phyloP scores from a whole-genome alignment of 2,329 filamentous ascomycete genomes.

The Sporothrix variecibatus region DNA sequence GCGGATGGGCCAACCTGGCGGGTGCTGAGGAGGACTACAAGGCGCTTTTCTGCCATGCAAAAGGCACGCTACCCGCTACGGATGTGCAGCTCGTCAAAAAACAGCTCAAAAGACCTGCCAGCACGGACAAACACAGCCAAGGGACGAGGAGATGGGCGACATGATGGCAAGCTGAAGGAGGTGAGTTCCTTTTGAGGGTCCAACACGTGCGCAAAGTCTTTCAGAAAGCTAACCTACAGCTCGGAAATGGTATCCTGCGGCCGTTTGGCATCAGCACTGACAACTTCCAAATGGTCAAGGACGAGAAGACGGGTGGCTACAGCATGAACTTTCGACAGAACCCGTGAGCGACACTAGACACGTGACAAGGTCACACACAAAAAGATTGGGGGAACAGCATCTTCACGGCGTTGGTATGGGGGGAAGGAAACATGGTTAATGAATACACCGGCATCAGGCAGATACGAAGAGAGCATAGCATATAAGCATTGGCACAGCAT shows the following conservation, averaged over 20 bases:
- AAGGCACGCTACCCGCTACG: constrained; percentile 57
- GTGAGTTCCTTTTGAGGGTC: neutral
- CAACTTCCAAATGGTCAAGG: constrained; percentile 92
- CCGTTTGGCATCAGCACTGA: constrained; percentile 93
- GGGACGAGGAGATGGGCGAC: constrained; percentile 82
- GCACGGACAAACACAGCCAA: constrained; percentile 72
- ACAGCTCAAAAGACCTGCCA: constrained; percentile 67
- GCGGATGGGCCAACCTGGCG: constrained; percentile 77
- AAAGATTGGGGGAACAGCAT: neutral
- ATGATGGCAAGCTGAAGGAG: constrained; percentile 96
- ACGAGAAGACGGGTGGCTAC: constrained; percentile 86
- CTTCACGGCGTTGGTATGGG: neutral
- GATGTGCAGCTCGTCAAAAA: constrained; percentile 69
- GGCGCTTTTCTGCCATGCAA: constrained; percentile 48
- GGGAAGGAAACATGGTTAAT: neutral
- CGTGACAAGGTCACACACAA: neutral
- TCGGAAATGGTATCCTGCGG: constrained; percentile 89
- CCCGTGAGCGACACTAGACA: neutral
- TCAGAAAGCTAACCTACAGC: constrained; percentile 32
- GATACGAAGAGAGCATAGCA: neutral
- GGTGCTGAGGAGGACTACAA: constrained; percentile 82
- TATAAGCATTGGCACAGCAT: neutral
- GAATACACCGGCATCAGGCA: neutral
- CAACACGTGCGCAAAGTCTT: neutral
- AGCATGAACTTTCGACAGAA: constrained; percentile 76